A percentile compares a stretch with the other conserved stretches of the same genome.
Conservation (phyloP, 2,329 filamentous ascomycete species). For the Calonectria pseudoturangicola region DNA sequence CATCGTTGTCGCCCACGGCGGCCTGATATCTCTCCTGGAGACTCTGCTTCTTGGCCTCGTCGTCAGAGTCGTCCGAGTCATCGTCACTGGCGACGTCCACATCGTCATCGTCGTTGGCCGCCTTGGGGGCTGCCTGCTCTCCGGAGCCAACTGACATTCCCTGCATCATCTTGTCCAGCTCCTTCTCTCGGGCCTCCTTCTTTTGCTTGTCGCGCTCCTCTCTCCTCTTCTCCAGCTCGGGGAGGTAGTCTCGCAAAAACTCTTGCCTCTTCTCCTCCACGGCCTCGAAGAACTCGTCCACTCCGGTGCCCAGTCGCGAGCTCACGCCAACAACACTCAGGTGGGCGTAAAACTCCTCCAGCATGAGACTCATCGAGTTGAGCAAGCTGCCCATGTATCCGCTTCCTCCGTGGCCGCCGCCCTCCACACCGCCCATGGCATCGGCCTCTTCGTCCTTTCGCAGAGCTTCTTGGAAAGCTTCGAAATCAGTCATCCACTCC, state of each 20-base stretch:
- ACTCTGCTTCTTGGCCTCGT: constrained; percentile 78
- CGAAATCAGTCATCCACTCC: constrained; percentile 99
- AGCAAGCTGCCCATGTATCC: constrained; percentile 97
- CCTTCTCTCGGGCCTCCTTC: constrained; percentile 82
- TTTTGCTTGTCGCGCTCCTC: constrained; percentile 86
- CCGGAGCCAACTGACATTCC: constrained; percentile 80
- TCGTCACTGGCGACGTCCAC: constrained; percentile 75
- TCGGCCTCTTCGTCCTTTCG: constrained; percentile 86
- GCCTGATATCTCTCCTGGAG: constrained; percentile 86
- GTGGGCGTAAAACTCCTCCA: constrained; percentile 98
- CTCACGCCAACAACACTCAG: constrained; percentile 95
- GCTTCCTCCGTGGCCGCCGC: constrained; percentile 81
- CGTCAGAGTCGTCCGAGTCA: constrained; percentile 72
- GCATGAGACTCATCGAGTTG: constrained; percentile 97
- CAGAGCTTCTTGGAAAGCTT: constrained; percentile 92
- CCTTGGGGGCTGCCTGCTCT: constrained; percentile 56
- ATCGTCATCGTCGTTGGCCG: constrained; percentile 67
- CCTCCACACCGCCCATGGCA: constrained; percentile 83
- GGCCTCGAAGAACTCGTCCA: constrained; percentile 94
- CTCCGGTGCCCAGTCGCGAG: constrained; percentile 91
- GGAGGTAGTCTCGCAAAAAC: constrained; percentile 92
- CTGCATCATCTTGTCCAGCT: constrained; percentile 94
- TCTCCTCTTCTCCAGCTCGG: constrained; percentile 88
- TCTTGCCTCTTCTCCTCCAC: constrained; percentile 91
- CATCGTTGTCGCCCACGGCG: constrained; percentile 77